These are phyloP conservation scores for Prunus fruticosa DNA, from an alignment of 306 rosid genomes.

Conservation along the genomic window DNA sequence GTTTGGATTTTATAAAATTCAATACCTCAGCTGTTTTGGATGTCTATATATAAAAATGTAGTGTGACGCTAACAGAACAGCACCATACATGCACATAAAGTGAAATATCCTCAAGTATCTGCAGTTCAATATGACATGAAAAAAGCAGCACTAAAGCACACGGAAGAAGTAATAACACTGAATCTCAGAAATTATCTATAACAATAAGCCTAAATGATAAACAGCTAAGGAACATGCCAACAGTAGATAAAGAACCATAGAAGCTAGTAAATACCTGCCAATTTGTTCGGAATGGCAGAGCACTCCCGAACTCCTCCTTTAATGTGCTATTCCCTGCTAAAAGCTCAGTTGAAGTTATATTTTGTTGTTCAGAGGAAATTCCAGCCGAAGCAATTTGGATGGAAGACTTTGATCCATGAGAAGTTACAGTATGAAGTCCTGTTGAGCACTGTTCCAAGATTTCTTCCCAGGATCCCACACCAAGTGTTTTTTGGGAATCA, in stretches of 20 bases:
- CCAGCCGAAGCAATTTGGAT: slow-evolving; percentile 39
- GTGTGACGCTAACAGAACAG: background rate
- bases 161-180: background rate
- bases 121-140: background rate
- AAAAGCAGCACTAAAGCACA: background rate
- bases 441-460: slow-evolving; percentile 47
- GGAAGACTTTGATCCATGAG: slow-evolving; percentile 46
- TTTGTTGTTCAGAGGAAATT: slow-evolving; percentile 43
- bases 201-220: background rate
- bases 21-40: background rate
- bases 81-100: background rate
- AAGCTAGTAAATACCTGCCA: slow-evolving; percentile 62
- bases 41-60: background rate
- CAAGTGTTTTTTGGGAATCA: slow-evolving; percentile 49
- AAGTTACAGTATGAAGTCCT: slow-evolving; percentile 44
- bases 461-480: slow-evolving; percentile 58
- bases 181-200: background rate
- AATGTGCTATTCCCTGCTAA: slow-evolving; percentile 32
- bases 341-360: slow-evolving; percentile 26
- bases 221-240: background rate
- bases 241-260: background rate
- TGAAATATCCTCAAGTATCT: background rate
- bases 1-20: background rate
- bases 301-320: slow-evolving; percentile 39
- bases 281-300: slow-evolving; percentile 45